Conservation (phyloP, 768 basidiomycete genomes). For the Rossbeevera mucosa region DNA sequence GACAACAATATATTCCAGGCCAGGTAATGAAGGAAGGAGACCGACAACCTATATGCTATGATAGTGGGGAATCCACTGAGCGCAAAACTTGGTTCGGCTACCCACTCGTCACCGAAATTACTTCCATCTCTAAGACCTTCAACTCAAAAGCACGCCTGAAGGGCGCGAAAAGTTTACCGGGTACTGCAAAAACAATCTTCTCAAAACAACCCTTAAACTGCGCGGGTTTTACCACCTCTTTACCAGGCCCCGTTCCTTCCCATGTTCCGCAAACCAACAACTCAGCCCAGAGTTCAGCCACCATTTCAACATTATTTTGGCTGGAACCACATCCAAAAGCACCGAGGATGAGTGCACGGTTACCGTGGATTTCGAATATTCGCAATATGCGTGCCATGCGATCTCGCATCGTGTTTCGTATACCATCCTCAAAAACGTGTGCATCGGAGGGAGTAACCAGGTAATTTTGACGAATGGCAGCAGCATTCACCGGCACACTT, state of each 20-base stretch:
- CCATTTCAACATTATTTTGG: slow-evolving; percentile 38
- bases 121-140: slow-evolving; percentile 35
- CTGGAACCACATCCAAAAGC: slow-evolving; percentile 43
- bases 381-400: slow-evolving; percentile 45
- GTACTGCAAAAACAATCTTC: slow-evolving; percentile 40
- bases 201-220: slow-evolving; percentile 41
- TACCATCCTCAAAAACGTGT: slow-evolving; percentile 35
- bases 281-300: slow-evolving; percentile 45
- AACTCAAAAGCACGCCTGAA: slow-evolving; percentile 41
- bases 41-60: background rate
- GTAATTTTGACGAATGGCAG: slow-evolving; percentile 37
- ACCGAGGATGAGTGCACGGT: slow-evolving; percentile 39
- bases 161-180: slow-evolving; percentile 32
- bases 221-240: slow-evolving; percentile 21
- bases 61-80: background rate
- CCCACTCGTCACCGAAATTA: slow-evolving; percentile 29
- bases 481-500: slow-evolving; percentile 41
- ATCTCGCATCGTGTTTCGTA: slow-evolving; percentile 41
- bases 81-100: background rate
- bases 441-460: slow-evolving; percentile 31
- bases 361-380: slow-evolving; percentile 40
- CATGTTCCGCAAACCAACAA: slow-evolving; percentile 35
- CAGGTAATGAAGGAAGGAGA: background rate
- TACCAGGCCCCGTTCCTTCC: slow-evolving; percentile 18
- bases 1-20: background rate